phyloP scores from a whole-genome alignment of 2,329 filamentous ascomycete genomes.

The Aspergillus quadrilineatus region DNA sequence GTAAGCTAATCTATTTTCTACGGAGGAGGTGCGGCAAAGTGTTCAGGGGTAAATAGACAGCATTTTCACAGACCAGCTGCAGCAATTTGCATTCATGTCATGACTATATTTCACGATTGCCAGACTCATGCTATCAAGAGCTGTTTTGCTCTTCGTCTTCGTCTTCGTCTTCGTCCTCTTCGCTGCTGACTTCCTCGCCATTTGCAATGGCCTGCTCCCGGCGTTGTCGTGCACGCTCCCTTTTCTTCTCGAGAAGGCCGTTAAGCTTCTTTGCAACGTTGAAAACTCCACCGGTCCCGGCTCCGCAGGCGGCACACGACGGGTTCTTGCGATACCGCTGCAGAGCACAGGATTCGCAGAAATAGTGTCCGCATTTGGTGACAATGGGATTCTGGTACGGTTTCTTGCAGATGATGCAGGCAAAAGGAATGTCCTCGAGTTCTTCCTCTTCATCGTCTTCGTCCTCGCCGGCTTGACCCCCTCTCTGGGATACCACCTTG shows the following conservation, averaged over 20 bases:
- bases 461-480: constrained; percentile 49
- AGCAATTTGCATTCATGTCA: not conserved
- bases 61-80: not conserved
- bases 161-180: constrained; percentile 42
- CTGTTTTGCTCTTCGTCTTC: not conserved
- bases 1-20: not conserved
- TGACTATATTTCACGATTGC: not conserved
- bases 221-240: constrained; percentile 56
- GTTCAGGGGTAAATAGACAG: too few species aligned
- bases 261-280: constrained; percentile 81
- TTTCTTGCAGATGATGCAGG: constrained; percentile 80
- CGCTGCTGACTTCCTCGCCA: constrained; percentile 52
- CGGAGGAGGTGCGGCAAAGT: not conserved
- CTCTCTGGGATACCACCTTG: constrained; percentile 49
- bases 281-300: constrained; percentile 85
- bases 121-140: not conserved
- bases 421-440: constrained; percentile 82
- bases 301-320: constrained; percentile 79
- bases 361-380: constrained; percentile 93
- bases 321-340: constrained; percentile 84
- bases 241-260: constrained; percentile 72
- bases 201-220: constrained; percentile 54
- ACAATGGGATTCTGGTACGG: constrained; percentile 77
- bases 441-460: constrained; percentile 62
- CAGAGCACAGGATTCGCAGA: constrained; percentile 87